A percentile compares a stretch with the other conserved stretches of the same genome.
phyloP scores from a whole-genome alignment of 305 asterid genomes.

The Solanum aculeatissimum region DNA sequence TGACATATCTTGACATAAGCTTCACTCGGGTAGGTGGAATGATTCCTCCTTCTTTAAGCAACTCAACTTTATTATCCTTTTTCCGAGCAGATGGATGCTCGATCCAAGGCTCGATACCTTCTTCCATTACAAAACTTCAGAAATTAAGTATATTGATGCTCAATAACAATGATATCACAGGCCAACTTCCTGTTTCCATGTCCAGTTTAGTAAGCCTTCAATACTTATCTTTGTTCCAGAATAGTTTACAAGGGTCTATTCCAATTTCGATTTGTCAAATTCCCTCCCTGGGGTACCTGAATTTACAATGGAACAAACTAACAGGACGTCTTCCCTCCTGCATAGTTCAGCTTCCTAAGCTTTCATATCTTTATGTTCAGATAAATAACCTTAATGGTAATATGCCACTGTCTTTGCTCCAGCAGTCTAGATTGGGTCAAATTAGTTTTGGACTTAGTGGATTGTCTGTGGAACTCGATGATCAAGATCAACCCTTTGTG shows the following conservation, averaged over 20 bases:
- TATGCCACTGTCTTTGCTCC: not conserved
- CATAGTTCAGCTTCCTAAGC: conserved; percentile 2
- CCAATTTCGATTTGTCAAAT: not conserved
- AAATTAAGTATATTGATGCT: not conserved
- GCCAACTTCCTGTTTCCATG: not conserved
- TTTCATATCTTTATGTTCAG: not conserved
- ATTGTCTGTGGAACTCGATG: not conserved
- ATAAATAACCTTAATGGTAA: not conserved
- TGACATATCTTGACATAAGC: not conserved
- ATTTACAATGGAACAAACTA: not conserved
- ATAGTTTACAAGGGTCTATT: not conserved
- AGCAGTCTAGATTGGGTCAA: not conserved
- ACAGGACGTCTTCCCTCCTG: not conserved
- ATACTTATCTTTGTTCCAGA: not conserved
- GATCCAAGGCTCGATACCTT: conserved; percentile 5
- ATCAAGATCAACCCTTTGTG: not conserved
- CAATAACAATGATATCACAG: not conserved
- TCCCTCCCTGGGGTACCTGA: not conserved
- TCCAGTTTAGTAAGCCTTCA: not conserved
- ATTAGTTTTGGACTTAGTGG: not conserved
- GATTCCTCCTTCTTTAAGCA: not conserved
- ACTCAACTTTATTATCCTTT: not conserved
- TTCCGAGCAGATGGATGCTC: not conserved
- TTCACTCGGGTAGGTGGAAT: not conserved
- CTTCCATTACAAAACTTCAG: not conserved